A percentile compares a stretch with the other conserved stretches of the same genome.
Evolutionary conservation across 139 green algal species (phyloP).

Genomic region (Limnomonas spitsbergensis): DNA sequence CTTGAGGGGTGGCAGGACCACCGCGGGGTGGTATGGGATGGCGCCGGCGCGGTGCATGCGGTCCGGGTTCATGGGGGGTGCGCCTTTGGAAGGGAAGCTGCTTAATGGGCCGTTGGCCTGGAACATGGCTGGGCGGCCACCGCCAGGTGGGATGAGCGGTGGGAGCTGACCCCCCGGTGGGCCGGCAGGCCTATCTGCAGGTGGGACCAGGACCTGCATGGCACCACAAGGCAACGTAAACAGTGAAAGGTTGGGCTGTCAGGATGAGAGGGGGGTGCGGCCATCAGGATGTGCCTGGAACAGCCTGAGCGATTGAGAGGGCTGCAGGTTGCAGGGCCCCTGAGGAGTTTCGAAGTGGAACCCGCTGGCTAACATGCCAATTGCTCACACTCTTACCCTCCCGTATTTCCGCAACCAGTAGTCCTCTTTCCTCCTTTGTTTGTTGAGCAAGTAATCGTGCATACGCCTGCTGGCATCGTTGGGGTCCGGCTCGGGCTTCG

Average conservation of each 20-base stretch:
- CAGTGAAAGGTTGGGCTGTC: not conserved
- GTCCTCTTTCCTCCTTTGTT: constrained; percentile 43
- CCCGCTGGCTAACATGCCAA: too few relatives aligned
- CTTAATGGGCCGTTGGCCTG: constrained; percentile 26
- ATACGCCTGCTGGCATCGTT: not conserved
- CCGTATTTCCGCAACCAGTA: constrained; percentile 52
- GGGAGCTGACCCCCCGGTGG: not conserved
- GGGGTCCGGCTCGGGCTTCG: not conserved
- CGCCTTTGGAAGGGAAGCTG: constrained; percentile 13
- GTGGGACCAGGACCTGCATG: not conserved
- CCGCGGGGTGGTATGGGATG: constrained; percentile 15
- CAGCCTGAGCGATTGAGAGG: not conserved
- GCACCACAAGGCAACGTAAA: not conserved
- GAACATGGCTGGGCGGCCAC: constrained; percentile 24
- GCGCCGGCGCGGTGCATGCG: constrained; percentile 10
- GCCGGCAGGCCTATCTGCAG: not conserved
- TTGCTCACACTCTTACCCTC: constrained; percentile 28
- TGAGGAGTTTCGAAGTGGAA: too few relatives aligned
- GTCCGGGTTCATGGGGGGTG: constrained; percentile 10
- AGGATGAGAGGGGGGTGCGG: too few relatives aligned
- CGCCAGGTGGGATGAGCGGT: constrained; percentile 13
- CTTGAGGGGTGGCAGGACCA: not conserved
- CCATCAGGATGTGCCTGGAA: not conserved
- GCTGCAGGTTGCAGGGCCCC: too few relatives aligned
- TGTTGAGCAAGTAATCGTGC: constrained; percentile 47